Evolutionary conservation across 805 yeast genomes (phyloP).

Genomic region (Schwanniomyces polymorphus): DNA sequence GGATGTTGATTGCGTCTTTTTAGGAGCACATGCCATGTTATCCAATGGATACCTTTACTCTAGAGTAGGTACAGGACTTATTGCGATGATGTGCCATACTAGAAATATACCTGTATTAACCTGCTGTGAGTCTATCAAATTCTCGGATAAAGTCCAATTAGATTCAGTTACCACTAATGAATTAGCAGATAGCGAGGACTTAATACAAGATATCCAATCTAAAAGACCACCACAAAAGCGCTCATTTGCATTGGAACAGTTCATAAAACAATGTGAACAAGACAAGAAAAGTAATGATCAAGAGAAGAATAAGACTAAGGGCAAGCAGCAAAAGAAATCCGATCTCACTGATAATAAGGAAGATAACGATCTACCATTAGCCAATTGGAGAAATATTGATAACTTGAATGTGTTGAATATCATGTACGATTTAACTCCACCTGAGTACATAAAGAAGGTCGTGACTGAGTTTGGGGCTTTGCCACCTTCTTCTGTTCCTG

Average conservation of each 20-base stretch:
- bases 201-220: conserved; percentile 48
- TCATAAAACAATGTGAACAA: conserved; percentile 44
- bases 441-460: conserved; percentile 88
- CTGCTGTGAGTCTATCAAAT: conserved; percentile 92
- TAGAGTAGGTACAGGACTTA: conserved; percentile 90
- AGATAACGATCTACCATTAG: conserved; percentile 40
- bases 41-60: conserved; percentile 93
- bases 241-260: conserved; percentile 67
- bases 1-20: conserved; percentile 85
- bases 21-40: conserved; percentile 97
- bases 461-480: conserved; percentile 94
- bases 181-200: conserved; percentile 75
- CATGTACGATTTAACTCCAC: conserved; percentile 93
- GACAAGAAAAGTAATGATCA: conserved; percentile 21
- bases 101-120: conserved; percentile 92
- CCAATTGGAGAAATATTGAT: conserved; percentile 64
- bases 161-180: conserved; percentile 96
- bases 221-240: conserved; percentile 57
- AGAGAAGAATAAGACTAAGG: conserved; percentile 17
- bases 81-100: conserved; percentile 87
- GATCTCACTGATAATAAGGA: conserved; percentile 8
- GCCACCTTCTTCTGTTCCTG: conserved; percentile 99
- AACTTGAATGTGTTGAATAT: conserved; percentile 75
- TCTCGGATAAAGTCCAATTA: conserved; percentile 91
- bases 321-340: conserved; percentile 8